Conservation (phyloP, 2,329 filamentous ascomycete genomes). For the Fusarium lateritium region DNA sequence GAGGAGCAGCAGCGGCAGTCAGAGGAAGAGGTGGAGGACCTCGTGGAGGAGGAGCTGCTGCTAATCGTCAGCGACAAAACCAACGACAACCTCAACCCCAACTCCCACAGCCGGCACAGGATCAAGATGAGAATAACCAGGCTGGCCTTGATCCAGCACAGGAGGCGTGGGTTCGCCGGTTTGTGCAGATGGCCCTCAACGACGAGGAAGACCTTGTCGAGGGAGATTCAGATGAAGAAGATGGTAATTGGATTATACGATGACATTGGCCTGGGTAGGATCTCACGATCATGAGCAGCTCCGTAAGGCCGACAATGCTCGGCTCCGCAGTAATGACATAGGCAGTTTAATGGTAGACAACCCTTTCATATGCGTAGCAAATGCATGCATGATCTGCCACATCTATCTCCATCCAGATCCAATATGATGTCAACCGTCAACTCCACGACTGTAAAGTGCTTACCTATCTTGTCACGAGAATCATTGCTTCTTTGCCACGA, state of each 20-base stretch:
- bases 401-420: constrained; percentile 19
- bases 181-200: constrained; percentile 68
- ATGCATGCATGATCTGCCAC: constrained; percentile 35
- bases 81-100: constrained; percentile 44
- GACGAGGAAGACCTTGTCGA: constrained; percentile 67
- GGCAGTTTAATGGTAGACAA: constrained; percentile 23
- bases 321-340: constrained; percentile 21
- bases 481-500: constrained; percentile 23
- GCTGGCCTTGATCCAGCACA: constrained; percentile 62
- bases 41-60: constrained; percentile 46
- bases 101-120: constrained; percentile 44
- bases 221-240: constrained; percentile 57
- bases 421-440: constrained; percentile 26
- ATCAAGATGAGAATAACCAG: constrained; percentile 40
- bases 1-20: constrained; percentile 30
- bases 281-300: constrained; percentile 5
- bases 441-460: constrained; percentile 5
- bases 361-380: constrained; percentile 23
- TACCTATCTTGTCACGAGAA: constrained; percentile 14
- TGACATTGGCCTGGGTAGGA: constrained; percentile 22
- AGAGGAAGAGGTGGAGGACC: constrained; percentile 49
- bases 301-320: constrained; percentile 6
- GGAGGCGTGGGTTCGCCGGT: constrained; percentile 68
- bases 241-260: constrained; percentile 48
- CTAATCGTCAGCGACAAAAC: constrained; percentile 43